These are phyloP conservation scores for Mycena polygramma DNA, from an alignment of 768 basidiomycete genomes.

Conservation along the genomic window DNA sequence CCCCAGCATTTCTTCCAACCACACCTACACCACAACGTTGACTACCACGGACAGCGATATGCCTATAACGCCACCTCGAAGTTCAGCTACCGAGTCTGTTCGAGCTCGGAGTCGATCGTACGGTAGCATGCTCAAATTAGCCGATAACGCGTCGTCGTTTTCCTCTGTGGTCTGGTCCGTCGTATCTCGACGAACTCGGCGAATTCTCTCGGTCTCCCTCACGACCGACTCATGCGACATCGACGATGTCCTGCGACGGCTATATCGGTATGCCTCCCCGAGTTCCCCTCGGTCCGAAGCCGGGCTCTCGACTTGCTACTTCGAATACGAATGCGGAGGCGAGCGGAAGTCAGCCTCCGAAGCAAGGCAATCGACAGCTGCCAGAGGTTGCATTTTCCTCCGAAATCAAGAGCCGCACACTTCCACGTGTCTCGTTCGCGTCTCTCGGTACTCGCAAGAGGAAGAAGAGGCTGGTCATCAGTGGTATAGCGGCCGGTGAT, in stretches of 20 bases:
- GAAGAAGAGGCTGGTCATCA: conserved; percentile 77
- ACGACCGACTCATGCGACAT: conserved; percentile 21
- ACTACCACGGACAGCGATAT: conserved; percentile 61
- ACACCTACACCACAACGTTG: conserved; percentile 65
- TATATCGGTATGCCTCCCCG: conserved; percentile 38
- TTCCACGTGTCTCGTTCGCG: conserved; percentile 54
- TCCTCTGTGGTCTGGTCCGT: conserved; percentile 45
- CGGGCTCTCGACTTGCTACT: conserved; percentile 41
- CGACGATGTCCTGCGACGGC: conserved; percentile 34
- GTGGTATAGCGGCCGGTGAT: conserved; percentile 75
- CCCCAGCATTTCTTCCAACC: conserved; percentile 72
- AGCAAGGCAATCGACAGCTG: conserved; percentile 23
- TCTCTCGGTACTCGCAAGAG: conserved; percentile 61
- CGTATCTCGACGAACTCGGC: conserved; percentile 35
- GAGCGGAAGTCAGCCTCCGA: conserved; percentile 6
- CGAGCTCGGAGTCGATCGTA: conserved; percentile 52
- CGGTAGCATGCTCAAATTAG: conserved; percentile 49
- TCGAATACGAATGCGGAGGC: conserved; percentile 33
- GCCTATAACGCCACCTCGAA: conserved; percentile 55
- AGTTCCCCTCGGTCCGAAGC: conserved; percentile 50
- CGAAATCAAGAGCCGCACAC: conserved; percentile 37
- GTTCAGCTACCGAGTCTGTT: conserved; percentile 56
- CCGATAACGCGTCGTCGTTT: conserved; percentile 42
- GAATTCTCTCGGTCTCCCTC: conserved; percentile 39
- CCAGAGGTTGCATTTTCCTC: conserved; percentile 55